Evolutionary conservation across 495 filamentous ascomycete genomes (phyloP).

Genomic region (Pseudotulostoma volvatum): DNA sequence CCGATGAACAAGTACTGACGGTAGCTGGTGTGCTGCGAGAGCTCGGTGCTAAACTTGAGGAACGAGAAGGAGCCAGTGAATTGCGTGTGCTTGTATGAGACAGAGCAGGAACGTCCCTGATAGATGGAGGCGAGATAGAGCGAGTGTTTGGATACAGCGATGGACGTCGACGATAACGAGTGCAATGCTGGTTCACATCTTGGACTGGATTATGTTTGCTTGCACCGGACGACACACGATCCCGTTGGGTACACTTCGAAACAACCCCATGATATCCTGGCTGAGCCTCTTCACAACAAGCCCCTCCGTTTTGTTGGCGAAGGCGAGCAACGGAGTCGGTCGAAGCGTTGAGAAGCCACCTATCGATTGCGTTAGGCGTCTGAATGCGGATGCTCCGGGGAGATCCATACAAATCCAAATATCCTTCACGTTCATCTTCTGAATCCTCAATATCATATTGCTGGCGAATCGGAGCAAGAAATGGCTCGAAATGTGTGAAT

Average conservation of each 20-base stretch:
- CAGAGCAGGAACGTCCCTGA: constrained; percentile 30
- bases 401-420: constrained; percentile 5
- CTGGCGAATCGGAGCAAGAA: constrained; percentile 66
- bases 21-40: constrained; percentile 26
- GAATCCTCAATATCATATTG: constrained; percentile 18
- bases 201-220: constrained; percentile 17
- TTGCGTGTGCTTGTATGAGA: constrained; percentile 29
- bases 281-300: too few relatives aligned
- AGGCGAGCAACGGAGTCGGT: constrained; percentile 27
- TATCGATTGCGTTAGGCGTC: constrained; percentile 11
- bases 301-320: constrained; percentile 28
- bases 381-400: not conserved
- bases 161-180: constrained; percentile 22
- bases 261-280: constrained; percentile 16
- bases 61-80: constrained; percentile 30
- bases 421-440: constrained; percentile 7
- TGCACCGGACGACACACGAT: constrained; percentile 21
- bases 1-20: constrained; percentile 26
- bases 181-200: constrained; percentile 22
- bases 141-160: constrained; percentile 18
- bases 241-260: constrained; percentile 16
- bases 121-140: constrained; percentile 35
- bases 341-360: constrained; percentile 25
- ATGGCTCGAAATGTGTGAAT: constrained; percentile 71
- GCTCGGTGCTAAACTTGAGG: constrained; percentile 30